Evolutionary conservation across 1,284 basidiomycete species (phyloP).

Genomic region (Moniliophthora roreri): DNA sequence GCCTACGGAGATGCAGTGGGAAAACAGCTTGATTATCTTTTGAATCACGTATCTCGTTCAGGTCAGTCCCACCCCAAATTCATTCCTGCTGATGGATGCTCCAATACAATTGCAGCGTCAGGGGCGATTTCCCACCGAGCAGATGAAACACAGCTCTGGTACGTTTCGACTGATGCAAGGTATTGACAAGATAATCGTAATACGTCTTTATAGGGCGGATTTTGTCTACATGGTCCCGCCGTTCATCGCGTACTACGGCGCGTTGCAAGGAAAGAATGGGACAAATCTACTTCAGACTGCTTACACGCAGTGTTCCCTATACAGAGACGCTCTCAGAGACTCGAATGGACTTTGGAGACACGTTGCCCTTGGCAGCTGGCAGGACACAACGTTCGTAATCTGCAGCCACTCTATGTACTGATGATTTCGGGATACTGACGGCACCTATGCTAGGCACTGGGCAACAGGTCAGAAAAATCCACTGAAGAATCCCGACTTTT

Average conservation of each 20-base stretch:
- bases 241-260: constrained; percentile 77
- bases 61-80: constrained; percentile 12
- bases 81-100: neutral
- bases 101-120: constrained; percentile 14
- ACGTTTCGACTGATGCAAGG: no score
- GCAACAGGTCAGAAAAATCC: constrained; percentile 39
- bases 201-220: constrained; percentile 42
- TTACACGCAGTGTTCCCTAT: constrained; percentile 66
- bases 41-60: constrained; percentile 55
- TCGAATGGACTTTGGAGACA: constrained; percentile 53
- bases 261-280: constrained; percentile 38
- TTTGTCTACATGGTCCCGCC: constrained; percentile 77
- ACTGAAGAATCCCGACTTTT: constrained; percentile 1
- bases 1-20: constrained; percentile 51
- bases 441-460: constrained; percentile 36
- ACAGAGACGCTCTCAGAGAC: constrained; percentile 51
- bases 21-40: constrained; percentile 61
- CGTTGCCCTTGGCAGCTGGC: constrained; percentile 43
- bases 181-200: neutral
- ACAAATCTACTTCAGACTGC: constrained; percentile 53
- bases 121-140: constrained; percentile 70
- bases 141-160: constrained; percentile 56
- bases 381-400: constrained; percentile 37
- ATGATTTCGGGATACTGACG: neutral
- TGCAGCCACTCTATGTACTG: neutral